Evolutionary conservation across 2,329 filamentous ascomycete species (phyloP).

Genomic region (Xylariaceae sp.): DNA sequence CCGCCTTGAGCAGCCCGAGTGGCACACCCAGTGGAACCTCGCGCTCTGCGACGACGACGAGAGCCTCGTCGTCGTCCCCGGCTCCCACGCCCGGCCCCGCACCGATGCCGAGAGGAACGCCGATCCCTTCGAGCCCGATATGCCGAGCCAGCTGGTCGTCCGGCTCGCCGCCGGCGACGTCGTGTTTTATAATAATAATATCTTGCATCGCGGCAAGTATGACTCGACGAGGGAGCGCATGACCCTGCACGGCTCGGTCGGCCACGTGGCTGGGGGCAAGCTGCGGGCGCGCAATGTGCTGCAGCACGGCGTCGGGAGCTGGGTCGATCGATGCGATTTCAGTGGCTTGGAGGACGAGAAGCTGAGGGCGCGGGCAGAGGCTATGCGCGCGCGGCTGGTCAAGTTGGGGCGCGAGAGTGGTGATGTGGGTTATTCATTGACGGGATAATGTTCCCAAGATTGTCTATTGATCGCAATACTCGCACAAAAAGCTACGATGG

Average conservation of each 20-base stretch:
- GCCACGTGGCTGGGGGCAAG: slow-evolving; percentile 57
- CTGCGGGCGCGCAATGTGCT: slow-evolving; percentile 71
- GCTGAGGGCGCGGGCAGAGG: slow-evolving; percentile 56
- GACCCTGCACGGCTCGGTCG: slow-evolving; percentile 74
- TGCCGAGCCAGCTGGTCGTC: slow-evolving; percentile 70
- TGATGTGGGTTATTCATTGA: slow-evolving; percentile 65
- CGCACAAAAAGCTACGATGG: no score
- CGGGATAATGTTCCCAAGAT: slow-evolving; percentile 45
- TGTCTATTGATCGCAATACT: not conserved
- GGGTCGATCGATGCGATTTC: slow-evolving; percentile 65
- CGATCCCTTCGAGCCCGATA: slow-evolving; percentile 60
- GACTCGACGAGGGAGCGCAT: slow-evolving; percentile 60
- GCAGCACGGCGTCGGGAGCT: slow-evolving; percentile 72
- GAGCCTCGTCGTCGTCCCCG: slow-evolving; percentile 75
- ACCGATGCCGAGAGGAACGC: slow-evolving; percentile 71
- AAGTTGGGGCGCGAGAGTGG: slow-evolving; percentile 62
- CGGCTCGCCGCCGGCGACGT: slow-evolving; percentile 73
- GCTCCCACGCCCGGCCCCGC: slow-evolving; percentile 71
- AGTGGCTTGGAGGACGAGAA: slow-evolving; percentile 45
- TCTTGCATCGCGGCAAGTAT: slow-evolving; percentile 75
- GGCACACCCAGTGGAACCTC: slow-evolving; percentile 87
- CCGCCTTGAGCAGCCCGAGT: slow-evolving; percentile 59
- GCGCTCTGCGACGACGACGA: slow-evolving; percentile 75
- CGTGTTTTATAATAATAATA: slow-evolving; percentile 91
- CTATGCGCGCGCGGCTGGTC: slow-evolving; percentile 66